Percentiles rank a stretch among this genome's conserved stretches.
Evolutionary conservation across 208 protist species (phyloP).

Genomic region (Crithidia bombi): DNA sequence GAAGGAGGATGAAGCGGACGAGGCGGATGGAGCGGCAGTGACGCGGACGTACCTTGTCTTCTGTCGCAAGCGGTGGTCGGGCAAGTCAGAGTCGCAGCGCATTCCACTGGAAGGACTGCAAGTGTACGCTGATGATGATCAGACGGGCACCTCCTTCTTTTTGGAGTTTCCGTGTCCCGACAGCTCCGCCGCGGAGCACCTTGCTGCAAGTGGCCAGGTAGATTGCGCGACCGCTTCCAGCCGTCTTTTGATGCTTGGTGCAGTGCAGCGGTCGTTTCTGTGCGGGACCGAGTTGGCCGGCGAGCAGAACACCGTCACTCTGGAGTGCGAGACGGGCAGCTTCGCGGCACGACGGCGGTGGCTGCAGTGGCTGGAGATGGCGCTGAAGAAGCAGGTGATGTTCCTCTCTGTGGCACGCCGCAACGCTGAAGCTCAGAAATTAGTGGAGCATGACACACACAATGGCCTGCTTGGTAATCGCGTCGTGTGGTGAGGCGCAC

Average conservation of each 20-base stretch:
- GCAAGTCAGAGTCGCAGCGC: conserved; percentile 20
- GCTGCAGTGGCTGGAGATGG: conserved; percentile 54
- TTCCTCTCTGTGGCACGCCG: conserved; percentile 37
- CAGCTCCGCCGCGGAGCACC: neutral
- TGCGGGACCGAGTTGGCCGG: neutral
- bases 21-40: neutral
- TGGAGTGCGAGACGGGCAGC: conserved; percentile 45
- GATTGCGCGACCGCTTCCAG: neutral
- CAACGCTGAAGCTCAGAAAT: conserved; percentile 18
- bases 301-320: conserved; percentile 10
- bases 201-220: neutral
- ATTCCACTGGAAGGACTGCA: conserved; percentile 22
- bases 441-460: conserved; percentile 2
- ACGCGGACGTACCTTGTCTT: conserved; percentile 25
- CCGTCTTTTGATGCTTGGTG: neutral
- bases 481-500: conserved; percentile 17
- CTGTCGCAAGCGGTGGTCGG: conserved; percentile 21
- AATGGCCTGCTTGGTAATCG: conserved; percentile 5
- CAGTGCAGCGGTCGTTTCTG: conserved; percentile 17
- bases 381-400: conserved; percentile 35
- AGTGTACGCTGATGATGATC: conserved; percentile 38
- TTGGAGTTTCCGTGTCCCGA: conserved; percentile 11
- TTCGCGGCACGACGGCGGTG: conserved; percentile 36
- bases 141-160: conserved; percentile 34
- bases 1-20: neutral